Conservation (phyloP, 2,329 filamentous ascomycete genomes). For the Rhinocladiella mackenziei region DNA sequence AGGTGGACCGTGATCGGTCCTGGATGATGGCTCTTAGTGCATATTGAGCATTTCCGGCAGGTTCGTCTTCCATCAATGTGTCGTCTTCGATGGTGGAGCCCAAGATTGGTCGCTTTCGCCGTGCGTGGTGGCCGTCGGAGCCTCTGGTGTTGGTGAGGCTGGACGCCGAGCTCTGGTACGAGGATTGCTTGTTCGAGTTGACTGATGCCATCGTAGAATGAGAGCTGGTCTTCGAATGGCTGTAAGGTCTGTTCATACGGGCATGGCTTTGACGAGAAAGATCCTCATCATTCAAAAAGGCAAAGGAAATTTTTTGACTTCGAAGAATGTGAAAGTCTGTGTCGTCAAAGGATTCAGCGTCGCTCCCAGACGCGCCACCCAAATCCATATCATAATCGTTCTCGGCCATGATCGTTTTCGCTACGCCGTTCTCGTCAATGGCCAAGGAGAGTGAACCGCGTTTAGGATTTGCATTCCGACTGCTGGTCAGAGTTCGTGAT, state of each 20-base stretch:
- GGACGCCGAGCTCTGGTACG: conserved; percentile 37
- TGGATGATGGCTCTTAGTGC: conserved; percentile 46
- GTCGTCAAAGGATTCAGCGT: conserved; percentile 42
- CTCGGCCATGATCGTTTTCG: conserved; percentile 40
- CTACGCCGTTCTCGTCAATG: conserved; percentile 48
- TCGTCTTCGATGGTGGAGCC: conserved; percentile 21
- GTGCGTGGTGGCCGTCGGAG: conserved; percentile 13
- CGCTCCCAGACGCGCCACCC: conserved; percentile 40
- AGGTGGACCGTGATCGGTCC: conserved; percentile 32
- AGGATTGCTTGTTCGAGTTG: conserved; percentile 41
- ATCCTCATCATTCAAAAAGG: conserved; percentile 35
- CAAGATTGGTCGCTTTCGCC: conserved; percentile 17
- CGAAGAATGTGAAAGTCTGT: conserved; percentile 38
- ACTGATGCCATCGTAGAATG: conserved; percentile 41
- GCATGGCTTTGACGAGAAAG: conserved; percentile 19
- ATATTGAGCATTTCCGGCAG: conserved; percentile 43
- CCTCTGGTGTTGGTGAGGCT: conserved; percentile 13
- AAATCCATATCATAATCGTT: conserved; percentile 33
- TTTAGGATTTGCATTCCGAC: conserved; percentile 28
- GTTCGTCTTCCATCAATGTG: conserved; percentile 31
- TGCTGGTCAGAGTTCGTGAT: conserved; percentile 23
- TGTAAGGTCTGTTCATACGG: conserved; percentile 30
- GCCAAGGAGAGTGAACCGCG: conserved; percentile 44
- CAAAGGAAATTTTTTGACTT: conserved; percentile 40
- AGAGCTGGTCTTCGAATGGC: conserved; percentile 42